Evolutionary conservation across 306 rosid genomes (phyloP), one percentile per base, ranked within the genome.

Genomic region (Ceratonia siliqua): DNA sequence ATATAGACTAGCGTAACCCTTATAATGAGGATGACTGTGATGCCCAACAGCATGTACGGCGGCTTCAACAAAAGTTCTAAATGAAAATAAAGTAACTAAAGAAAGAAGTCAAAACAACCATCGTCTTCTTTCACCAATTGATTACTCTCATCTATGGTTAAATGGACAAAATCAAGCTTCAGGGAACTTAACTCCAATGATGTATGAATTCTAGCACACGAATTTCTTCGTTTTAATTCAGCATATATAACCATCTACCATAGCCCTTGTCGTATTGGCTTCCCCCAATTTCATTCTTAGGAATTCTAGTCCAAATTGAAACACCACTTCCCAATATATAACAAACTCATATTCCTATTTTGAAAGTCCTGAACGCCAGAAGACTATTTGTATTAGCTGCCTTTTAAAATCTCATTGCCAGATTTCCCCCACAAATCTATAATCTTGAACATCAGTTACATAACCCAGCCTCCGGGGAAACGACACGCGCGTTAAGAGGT

Each of bases 91-190:
- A 54, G 52, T 32, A 54, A 41, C 73, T 8, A 18, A 3, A 15
- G 38, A 53, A 70, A 71, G 33, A 21, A 43, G 12, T 45, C 41
- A 52, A 62, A 43, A 41, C 43, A 53, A 72, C 68, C 22, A 78
- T 4, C 17, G 24, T n/a, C 57, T 54, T 64, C 42, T 55, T 78
- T 62, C 43, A 53, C 61, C 42, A 63, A n/a, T 11, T 62, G 68
- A 45, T 70, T 18, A 25, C 77, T 52, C 73, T 39, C 49, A 50
- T 70, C 24, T 27, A 28, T 36, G n/a, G 20, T 48, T 46, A 35
- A 49, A 45, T 25, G 62, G 25, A 76, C 41, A 42, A 58, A 58
- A 36, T 45, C 27, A 45, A 14, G 30, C 7, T 30, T 66, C 38
- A 5, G 5, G 2, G 3, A 33, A 20, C n/a, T 56, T 8, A 18